A percentile compares a stretch with the other conserved stretches of the same genome.
These are phyloP conservation scores for Cordyceps fumosorosea DNA, from an alignment of 2,329 filamentous ascomycete genomes.

Conservation along the genomic window DNA sequence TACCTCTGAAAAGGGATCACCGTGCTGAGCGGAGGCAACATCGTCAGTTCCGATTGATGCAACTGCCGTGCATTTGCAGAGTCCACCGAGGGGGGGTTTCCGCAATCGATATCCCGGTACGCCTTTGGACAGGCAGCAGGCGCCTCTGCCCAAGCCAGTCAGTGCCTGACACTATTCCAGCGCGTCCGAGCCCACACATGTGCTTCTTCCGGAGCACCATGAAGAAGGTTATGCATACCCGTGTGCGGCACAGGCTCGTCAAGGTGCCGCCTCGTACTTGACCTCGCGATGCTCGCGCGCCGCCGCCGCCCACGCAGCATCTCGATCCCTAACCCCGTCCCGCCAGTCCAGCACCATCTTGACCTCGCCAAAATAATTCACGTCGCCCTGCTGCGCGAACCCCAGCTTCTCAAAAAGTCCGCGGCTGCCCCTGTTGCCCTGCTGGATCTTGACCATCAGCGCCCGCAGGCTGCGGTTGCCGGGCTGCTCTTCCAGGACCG, in stretches of 20 bases:
- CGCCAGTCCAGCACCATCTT: constrained; percentile 38
- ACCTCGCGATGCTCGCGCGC: constrained; percentile 9
- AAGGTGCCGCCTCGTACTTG: neutral
- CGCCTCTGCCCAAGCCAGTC: no score
- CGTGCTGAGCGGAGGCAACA: no score
- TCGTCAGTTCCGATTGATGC: no score
- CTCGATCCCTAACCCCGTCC: constrained; percentile 14
- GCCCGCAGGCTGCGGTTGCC: constrained; percentile 31
- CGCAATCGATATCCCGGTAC: no score
- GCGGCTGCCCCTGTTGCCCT: constrained; percentile 45
- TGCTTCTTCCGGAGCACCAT: no score
- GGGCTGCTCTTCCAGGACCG: constrained; percentile 42
- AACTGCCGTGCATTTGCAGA: no score
- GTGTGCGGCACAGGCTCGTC: neutral
- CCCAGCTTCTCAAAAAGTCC: constrained; percentile 46
- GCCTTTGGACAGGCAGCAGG: no score
- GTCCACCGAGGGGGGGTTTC: no score
- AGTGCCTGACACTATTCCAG: no score
- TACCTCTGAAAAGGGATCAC: no score
- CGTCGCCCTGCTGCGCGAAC: constrained; percentile 43
- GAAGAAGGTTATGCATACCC: no score
- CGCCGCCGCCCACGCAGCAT: constrained; percentile 19
- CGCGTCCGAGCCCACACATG: no score
- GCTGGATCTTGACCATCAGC: constrained; percentile 54
- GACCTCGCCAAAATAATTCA: constrained; percentile 57